Evolutionary conservation across 2,329 filamentous ascomycete genomes (phyloP).

Genomic region (Colletotrichum magnum): DNA sequence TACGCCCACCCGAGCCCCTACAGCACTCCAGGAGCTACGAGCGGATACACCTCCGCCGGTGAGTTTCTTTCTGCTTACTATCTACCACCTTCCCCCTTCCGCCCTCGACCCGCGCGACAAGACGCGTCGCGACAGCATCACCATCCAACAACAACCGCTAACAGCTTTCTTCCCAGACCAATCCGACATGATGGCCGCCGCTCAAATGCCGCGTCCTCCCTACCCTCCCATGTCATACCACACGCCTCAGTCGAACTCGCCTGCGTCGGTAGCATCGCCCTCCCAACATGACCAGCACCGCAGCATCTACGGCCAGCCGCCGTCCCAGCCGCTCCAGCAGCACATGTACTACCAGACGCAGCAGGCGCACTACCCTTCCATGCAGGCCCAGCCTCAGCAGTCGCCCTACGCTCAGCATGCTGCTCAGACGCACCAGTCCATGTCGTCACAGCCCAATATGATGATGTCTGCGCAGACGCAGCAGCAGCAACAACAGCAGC

Average conservation of each 20-base stretch:
- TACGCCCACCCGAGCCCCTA: conserved; percentile 86
- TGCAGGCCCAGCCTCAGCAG: conserved; percentile 73
- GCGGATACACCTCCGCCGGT: conserved; percentile 91
- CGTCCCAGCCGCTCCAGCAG: conserved; percentile 83
- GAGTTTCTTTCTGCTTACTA: conserved; percentile 55
- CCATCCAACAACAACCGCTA: conserved; percentile 41
- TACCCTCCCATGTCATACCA: conserved; percentile 94
- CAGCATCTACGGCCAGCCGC: conserved; percentile 85
- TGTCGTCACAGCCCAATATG: conserved; percentile 75
- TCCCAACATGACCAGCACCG: conserved; percentile 92
- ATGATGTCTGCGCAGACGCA: conserved; percentile 75
- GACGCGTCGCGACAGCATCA: conserved; percentile 33
- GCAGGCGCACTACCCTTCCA: conserved; percentile 74
- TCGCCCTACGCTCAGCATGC: conserved; percentile 73
- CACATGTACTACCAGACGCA: conserved; percentile 81
- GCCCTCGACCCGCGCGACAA: conserved; percentile 28
- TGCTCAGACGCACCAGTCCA: conserved; percentile 68
- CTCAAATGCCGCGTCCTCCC: conserved; percentile 78
- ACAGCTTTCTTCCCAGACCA: conserved; percentile 59
- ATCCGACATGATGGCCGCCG: conserved; percentile 77
- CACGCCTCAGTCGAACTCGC: conserved; percentile 94
- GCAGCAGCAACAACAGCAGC: conserved; percentile 50
- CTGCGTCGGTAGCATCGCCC: conserved; percentile 91
- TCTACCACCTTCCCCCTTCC: background rate
- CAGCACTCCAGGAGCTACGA: conserved; percentile 84